Evolutionary conservation across 345 rosid species (phyloP).

Genomic region (Camelina sativa): DNA sequence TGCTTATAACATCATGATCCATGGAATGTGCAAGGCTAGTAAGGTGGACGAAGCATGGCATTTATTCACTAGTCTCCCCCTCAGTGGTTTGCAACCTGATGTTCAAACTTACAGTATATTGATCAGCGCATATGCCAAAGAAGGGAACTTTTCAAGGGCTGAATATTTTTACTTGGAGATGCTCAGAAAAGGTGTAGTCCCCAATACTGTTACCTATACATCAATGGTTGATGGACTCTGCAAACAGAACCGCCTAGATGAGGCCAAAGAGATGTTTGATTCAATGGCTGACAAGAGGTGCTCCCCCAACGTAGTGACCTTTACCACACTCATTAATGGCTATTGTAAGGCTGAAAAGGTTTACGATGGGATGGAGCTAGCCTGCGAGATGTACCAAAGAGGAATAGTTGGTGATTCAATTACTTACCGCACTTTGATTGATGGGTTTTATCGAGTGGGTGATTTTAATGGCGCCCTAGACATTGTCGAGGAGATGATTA

Average conservation of each 20-base stretch:
- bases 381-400: not conserved
- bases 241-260: slow-evolving; percentile 1
- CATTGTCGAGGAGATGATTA: not conserved
- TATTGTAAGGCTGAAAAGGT: not conserved
- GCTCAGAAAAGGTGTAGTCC: not conserved
- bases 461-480: not conserved
- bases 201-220: not conserved
- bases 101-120: slow-evolving; percentile 3
- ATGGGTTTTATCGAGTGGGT: slow-evolving; percentile 9
- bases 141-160: not conserved
- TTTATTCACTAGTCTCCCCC: slow-evolving; percentile 19
- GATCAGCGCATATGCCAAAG: not conserved
- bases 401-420: not conserved
- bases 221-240: not conserved
- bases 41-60: slow-evolving; percentile 26
- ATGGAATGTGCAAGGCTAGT: slow-evolving; percentile 43
- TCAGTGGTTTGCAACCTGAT: slow-evolving; percentile 39
- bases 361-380: not conserved
- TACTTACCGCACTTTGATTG: slow-evolving; percentile 10
- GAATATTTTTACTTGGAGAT: not conserved
- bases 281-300: not conserved
- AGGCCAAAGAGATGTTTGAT: not conserved
- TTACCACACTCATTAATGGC: not conserved
- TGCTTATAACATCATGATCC: slow-evolving; percentile 34
- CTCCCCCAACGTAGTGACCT: not conserved